These are phyloP conservation scores for Penicillium odoratum DNA, from an alignment of 495 filamentous ascomycete genomes.

Conservation along the genomic window DNA sequence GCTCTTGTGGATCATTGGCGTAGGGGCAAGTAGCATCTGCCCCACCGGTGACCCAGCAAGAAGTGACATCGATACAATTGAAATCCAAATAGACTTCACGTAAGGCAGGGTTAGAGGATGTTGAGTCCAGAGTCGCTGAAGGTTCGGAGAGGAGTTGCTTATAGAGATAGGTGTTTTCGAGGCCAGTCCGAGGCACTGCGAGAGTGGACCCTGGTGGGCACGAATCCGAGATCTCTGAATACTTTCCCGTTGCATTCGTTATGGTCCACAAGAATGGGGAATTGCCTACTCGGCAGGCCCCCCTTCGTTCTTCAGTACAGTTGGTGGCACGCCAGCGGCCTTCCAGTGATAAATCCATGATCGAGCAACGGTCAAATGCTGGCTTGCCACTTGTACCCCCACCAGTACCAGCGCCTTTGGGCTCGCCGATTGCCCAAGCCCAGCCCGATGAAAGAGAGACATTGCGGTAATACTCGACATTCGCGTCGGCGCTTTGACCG, in stretches of 20 bases:
- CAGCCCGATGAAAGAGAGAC: slow-evolving; percentile 53
- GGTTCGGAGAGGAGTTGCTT: slow-evolving; percentile 28
- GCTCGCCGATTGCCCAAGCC: slow-evolving; percentile 60
- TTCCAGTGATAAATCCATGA: slow-evolving; percentile 40
- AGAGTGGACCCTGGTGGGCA: slow-evolving; percentile 47
- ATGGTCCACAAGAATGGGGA: slow-evolving; percentile 57
- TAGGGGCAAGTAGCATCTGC: slow-evolving; percentile 57
- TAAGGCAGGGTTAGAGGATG: slow-evolving; percentile 22
- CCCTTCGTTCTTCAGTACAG: slow-evolving; percentile 50
- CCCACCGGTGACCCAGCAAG: slow-evolving; percentile 60
- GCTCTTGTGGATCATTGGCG: slow-evolving; percentile 31
- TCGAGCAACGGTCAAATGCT: slow-evolving; percentile 50
- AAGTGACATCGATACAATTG: slow-evolving; percentile 53
- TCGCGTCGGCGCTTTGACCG: slow-evolving; percentile 48
- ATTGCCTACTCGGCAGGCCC: slow-evolving; percentile 53
- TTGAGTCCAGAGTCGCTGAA: slow-evolving; percentile 24
- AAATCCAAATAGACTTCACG: slow-evolving; percentile 57
- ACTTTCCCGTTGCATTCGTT: slow-evolving; percentile 39
- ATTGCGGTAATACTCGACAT: slow-evolving; percentile 48
- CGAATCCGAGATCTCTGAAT: slow-evolving; percentile 31
- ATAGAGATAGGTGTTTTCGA: slow-evolving; percentile 62
- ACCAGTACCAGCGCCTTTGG: slow-evolving; percentile 38
- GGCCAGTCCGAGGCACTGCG: slow-evolving; percentile 55
- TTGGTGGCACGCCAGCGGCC: slow-evolving; percentile 59
- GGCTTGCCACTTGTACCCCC: slow-evolving; percentile 24